Evolutionary conservation across 108 stramenopile genomes (phyloP).

Genomic region (Parietichytrium sp.): DNA sequence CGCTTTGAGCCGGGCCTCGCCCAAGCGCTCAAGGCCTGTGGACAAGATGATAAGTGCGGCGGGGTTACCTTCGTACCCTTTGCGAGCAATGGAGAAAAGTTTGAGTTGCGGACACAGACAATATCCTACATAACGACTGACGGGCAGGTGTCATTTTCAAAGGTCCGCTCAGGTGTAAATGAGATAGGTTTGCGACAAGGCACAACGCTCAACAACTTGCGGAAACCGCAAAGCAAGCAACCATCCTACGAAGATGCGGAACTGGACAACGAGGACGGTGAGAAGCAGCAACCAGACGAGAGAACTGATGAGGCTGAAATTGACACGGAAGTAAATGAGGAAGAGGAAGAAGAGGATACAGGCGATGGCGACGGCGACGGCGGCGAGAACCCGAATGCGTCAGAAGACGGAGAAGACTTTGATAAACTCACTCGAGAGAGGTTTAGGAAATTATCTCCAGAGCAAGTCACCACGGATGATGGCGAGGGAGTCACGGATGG

Average conservation of each 20-base stretch:
- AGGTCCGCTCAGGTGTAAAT: too few species aligned
- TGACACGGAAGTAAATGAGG: neutral
- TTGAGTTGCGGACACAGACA: neutral
- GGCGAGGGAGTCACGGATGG: neutral
- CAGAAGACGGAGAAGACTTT: too few species aligned
- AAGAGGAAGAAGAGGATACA: neutral
- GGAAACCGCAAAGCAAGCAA: too few species aligned
- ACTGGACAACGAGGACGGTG: neutral
- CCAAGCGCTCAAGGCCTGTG: slow-evolving; percentile 3
- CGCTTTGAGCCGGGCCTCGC: neutral
- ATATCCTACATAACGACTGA: neutral
- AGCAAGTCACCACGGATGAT: too few species aligned
- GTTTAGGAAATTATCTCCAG: too few species aligned
- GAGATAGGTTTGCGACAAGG: too few species aligned
- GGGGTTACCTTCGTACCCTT: slow-evolving; percentile 25
- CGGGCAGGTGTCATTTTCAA: slow-evolving; percentile 2
- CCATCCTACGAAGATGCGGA: neutral
- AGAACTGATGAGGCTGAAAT: too few species aligned
- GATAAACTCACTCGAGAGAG: too few species aligned
- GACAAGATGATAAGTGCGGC: neutral
- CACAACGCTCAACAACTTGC: too few species aligned
- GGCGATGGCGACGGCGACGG: neutral
- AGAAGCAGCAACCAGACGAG: neutral
- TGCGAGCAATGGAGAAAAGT: neutral
- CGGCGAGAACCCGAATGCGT: neutral